Conservation (phyloP, 2,329 filamentous ascomycete genomes). For the Penicillium sumatraense region DNA sequence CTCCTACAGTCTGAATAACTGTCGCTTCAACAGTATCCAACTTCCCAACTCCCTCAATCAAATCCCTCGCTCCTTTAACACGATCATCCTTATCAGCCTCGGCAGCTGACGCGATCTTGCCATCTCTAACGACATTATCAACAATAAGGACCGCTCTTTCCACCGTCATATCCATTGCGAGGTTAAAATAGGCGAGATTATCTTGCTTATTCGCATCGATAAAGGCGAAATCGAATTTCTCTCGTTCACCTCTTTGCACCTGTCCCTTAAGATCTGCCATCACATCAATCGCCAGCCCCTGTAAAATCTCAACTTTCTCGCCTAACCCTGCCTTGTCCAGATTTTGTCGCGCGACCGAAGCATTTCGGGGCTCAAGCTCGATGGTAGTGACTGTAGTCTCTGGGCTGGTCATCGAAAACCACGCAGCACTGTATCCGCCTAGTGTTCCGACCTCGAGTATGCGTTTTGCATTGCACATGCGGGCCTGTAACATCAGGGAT, state of each 20-base stretch:
- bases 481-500: slow-evolving; percentile 1
- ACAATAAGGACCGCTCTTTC: not conserved
- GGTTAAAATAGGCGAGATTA: slow-evolving; percentile 1
- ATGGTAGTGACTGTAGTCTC: not conserved
- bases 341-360: not conserved
- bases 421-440: slow-evolving; percentile 4
- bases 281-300: not conserved
- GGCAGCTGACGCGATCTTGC: not conserved
- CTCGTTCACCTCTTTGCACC: not conserved
- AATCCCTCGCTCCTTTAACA: not conserved
- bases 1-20: slow-evolving; percentile 1
- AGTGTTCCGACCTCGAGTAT: slow-evolving; percentile 6
- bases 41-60: not conserved
- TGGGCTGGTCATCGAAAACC: not conserved
- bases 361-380: not conserved
- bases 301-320: not conserved
- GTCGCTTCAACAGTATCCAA: not conserved
- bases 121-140: not conserved
- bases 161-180: not conserved
- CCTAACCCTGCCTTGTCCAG: not conserved
- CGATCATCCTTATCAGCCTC: not conserved
- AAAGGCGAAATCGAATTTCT: slow-evolving; percentile 1
- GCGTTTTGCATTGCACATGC: slow-evolving; percentile 1
- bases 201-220: slow-evolving; percentile 7
- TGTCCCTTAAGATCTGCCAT: not conserved